Percentiles rank a stretch among this genome's conserved stretches.
Conservation (phyloP, 1,139 yeast genomes). For the Hansenula anomala region DNA sequence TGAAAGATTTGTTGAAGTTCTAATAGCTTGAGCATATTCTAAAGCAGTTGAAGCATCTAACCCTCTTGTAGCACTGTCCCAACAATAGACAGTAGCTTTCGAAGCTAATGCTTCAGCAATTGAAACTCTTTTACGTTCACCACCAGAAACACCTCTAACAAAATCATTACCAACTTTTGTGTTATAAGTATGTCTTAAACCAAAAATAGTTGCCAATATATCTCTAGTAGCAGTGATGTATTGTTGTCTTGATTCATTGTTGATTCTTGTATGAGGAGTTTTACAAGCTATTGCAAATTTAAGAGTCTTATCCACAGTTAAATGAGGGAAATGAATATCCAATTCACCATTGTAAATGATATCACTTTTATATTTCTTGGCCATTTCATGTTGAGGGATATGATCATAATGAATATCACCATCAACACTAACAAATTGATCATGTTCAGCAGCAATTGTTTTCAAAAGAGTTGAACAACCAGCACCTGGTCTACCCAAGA, state of each 20-base stretch:
- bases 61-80: constrained; percentile 65
- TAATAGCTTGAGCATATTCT: constrained; percentile 39
- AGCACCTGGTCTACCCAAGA: constrained; percentile 52
- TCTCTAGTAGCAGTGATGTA: constrained; percentile 47
- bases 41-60: constrained; percentile 56
- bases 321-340: constrained; percentile 50
- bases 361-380: constrained; percentile 41
- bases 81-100: constrained; percentile 47
- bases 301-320: constrained; percentile 47
- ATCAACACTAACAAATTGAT: constrained; percentile 28
- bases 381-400: constrained; percentile 42
- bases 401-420: constrained; percentile 44
- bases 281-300: constrained; percentile 34
- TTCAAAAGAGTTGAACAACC: constrained; percentile 47
- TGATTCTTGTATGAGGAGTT: constrained; percentile 35
- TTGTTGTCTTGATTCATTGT: constrained; percentile 32
- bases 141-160: constrained; percentile 79
- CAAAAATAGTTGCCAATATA: constrained; percentile 47
- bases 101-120: constrained; percentile 58
- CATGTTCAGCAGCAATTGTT: constrained; percentile 33
- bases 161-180: constrained; percentile 70
- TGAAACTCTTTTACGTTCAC: constrained; percentile 80
- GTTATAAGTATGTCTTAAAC: constrained; percentile 59
- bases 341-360: constrained; percentile 49
- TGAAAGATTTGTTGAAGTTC: constrained; percentile 32